Evolutionary conservation across 1,284 basidiomycete species (phyloP), one percentile per base, ranked within the genome.

Genomic region (Trametes hirsuta): DNA sequence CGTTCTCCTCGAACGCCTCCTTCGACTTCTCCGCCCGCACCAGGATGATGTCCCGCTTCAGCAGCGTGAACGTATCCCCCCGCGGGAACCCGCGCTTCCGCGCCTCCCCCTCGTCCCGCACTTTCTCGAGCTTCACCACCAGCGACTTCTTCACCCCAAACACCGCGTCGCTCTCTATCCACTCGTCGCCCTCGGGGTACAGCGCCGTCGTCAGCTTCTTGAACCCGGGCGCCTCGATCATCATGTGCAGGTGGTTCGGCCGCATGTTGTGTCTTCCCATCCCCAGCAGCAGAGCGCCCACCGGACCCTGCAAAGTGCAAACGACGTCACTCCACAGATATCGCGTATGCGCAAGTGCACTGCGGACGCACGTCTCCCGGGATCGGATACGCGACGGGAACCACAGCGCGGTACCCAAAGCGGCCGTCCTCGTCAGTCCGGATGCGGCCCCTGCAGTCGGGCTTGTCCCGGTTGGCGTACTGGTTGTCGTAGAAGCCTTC

Each of bases 371-470:
- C 84, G 64, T 95, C 93, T 50, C 82, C 84, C 0, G 91, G 91
- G 63, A 93, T 87, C n/a, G 92, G 84, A 72, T 95, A 95, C 14
- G 90, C 74, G 0, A 87, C 81, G 0, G 93, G 93, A 67, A 91
- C 85, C 14, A 95, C 80, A 24, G 90, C 91, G 39, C 93, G 84
- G 75, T 88, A 95, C 9, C 81, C 80, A 69, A 84, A 94, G 46
- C 75, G 77, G 10, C 93, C 93, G 55, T 94, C 84, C 41, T 81
- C 76, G 56, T 81, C 82, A 2, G 87, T 80, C 24, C 68, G 80
- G 39, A 95, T 72, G 12, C 88, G 80, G 0, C 94, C 93, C 65
- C 94, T 81, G 74, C 90, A 94, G 66, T 95, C 93, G 1, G 91
- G 86, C 53, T 75, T 78, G 0, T 76, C 73, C 18, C 89, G 81